These are phyloP conservation scores for Oryza coarctata DNA, from an alignment of 176 grass and related monocot genomes.

Conservation along the genomic window DNA sequence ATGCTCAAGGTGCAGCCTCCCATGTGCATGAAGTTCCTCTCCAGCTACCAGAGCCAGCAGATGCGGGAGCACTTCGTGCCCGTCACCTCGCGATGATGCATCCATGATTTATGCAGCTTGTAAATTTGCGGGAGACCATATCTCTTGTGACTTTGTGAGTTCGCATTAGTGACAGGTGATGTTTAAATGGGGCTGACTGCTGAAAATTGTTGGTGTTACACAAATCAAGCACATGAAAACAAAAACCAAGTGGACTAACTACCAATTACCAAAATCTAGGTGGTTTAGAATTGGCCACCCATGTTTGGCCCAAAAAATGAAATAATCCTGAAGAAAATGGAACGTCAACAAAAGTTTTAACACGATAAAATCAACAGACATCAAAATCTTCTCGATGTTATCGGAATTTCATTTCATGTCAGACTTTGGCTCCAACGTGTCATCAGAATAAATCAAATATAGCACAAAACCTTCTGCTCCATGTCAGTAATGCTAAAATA, in stretches of 20 bases:
- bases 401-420: too few relatives aligned
- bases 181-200: neutral
- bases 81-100: neutral
- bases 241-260: neutral
- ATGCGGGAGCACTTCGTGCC: constrained; percentile 9
- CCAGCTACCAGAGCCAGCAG: constrained; percentile 4
- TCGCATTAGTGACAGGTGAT: neutral
- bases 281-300: neutral
- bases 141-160: neutral
- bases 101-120: neutral
- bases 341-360: neutral
- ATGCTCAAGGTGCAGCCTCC: constrained; percentile 37
- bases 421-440: neutral
- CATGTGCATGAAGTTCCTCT: constrained; percentile 49
- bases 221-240: neutral
- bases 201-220: neutral
- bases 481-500: neutral
- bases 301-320: neutral
- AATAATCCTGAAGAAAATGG: neutral
- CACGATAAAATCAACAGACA: neutral
- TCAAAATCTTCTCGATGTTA: neutral
- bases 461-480: neutral
- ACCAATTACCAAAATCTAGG: neutral
- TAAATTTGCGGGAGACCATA: constrained; percentile 16
- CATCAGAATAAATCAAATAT: neutral